Evolutionary conservation across 2,329 filamentous ascomycete genomes (phyloP), one percentile per base, ranked within the genome.

Genomic region (Arthrobotrys entomopaga): DNA sequence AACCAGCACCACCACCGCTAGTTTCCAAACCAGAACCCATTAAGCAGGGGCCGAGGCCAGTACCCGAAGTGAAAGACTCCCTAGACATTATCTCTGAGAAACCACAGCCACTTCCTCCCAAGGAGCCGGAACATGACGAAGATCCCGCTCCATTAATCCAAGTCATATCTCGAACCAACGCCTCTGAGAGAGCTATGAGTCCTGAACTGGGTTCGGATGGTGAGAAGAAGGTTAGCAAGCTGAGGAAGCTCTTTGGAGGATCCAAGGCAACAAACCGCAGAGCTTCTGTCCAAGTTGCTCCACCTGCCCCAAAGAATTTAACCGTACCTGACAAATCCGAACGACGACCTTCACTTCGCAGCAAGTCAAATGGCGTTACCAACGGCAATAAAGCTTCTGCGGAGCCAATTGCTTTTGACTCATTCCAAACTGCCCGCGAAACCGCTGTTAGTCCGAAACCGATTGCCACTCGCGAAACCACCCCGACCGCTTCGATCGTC

Each of bases 181-280:
- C 29, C 43, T 63, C 69, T 13, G 69, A 66, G 77, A 57, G 79
- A 78, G 54, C 80, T 79, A 11, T 77, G 80, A 20, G 79, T 80
- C 38, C 77, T 67, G 80, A 81, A 13, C 70, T 80, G 15, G 22
- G n/a, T 16, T 70, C 78, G 11, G 72, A 78, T 11, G 77, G 76
- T 13, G 76, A 58, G 76, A 22, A 77, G 77, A 71, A 78, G 77
- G 57, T 63, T 29, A 63, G 69, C 50, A 73, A 66, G 26, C 54
- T 75, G 24, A 57, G 54, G n/a, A 74, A 69, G 40, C 29, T 70
- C 15, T 65, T 71, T 24, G 69, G 64, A 40, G 53, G 60, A 38
- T 52, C 16, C 20, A 73, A 71, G 24, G 16, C 40, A 7, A 40
- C 58, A n/a, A 63, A 65, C n/a, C 69, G 69, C 15, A 58, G 69